phyloP scores from a whole-genome alignment of 805 yeast species.

The Sugiyamaella marilandica region DNA sequence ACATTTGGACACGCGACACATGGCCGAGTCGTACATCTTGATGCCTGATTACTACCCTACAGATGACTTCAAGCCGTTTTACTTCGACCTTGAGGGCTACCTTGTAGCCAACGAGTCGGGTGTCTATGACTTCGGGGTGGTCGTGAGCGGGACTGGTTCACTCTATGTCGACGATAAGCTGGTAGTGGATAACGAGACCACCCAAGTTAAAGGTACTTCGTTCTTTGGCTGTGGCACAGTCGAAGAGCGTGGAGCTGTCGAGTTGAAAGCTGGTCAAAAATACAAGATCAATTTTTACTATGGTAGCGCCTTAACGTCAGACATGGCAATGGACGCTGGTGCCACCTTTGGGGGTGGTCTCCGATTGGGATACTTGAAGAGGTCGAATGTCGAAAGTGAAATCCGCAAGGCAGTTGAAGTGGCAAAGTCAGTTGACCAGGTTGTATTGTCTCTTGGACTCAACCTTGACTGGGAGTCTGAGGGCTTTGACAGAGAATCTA shows the following conservation, averaged over 20 bases:
- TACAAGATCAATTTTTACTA: slow-evolving; percentile 47
- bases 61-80: slow-evolving; percentile 29
- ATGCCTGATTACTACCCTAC: slow-evolving; percentile 18
- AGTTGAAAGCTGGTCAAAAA: slow-evolving; percentile 40
- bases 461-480: slow-evolving; percentile 56
- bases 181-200: slow-evolving; percentile 52
- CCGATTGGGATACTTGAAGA: slow-evolving; percentile 33
- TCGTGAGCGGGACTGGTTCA: slow-evolving; percentile 52
- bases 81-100: slow-evolving; percentile 41
- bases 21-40: slow-evolving; percentile 13
- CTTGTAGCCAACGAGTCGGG: slow-evolving; percentile 47
- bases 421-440: slow-evolving; percentile 51
- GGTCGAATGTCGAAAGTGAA: slow-evolving; percentile 31
- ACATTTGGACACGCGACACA: slow-evolving; percentile 12
- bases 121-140: slow-evolving; percentile 48
- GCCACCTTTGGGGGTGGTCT: slow-evolving; percentile 36
- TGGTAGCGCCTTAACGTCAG: slow-evolving; percentile 45
- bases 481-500: slow-evolving; percentile 49
- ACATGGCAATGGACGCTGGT: slow-evolving; percentile 10
- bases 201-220: slow-evolving; percentile 45
- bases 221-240: slow-evolving; percentile 54
- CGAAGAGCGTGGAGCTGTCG: slow-evolving; percentile 41
- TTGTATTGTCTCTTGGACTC: slow-evolving; percentile 48
- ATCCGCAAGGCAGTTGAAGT: slow-evolving; percentile 42
- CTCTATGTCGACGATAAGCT: slow-evolving; percentile 49